phyloP scores from a whole-genome alignment of 331 rosid genomes.

The Quercus phellos region DNA sequence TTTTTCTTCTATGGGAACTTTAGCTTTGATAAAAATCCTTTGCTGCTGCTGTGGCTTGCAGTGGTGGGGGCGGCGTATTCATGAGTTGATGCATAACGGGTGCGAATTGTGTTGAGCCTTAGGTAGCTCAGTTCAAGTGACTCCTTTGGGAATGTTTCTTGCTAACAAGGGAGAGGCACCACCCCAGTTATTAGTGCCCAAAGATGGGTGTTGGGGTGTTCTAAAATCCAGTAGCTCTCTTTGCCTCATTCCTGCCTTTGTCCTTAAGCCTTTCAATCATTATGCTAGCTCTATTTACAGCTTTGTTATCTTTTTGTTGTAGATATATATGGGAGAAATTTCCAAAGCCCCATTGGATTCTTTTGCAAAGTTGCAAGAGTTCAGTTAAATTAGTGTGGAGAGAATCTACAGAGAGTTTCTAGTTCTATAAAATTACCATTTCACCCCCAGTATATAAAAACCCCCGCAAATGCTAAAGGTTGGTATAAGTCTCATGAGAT shows the following conservation, averaged over 20 bases:
- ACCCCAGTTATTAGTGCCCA: conserved; percentile 66
- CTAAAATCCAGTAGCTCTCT: conserved; percentile 47
- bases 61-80: background rate
- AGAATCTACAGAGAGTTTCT: background rate
- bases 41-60: background rate
- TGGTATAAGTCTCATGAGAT: too few species aligned
- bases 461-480: too few species aligned
- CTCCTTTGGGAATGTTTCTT: conserved; percentile 54
- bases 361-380: conserved; percentile 7
- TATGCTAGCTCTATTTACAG: background rate
- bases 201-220: conserved; percentile 71
- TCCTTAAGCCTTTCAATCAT: background rate
- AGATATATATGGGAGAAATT: conserved; percentile 12
- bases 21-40: conserved; percentile 24
- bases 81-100: background rate
- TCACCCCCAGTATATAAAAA: background rate
- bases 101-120: conserved; percentile 38
- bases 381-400: background rate
- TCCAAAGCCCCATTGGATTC: conserved; percentile 26
- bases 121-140: conserved; percentile 57
- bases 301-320: conserved; percentile 9
- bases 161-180: conserved; percentile 84
- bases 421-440: background rate
- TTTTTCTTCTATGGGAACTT: conserved; percentile 20
- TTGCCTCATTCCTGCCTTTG: conserved; percentile 14